phyloP scores from a whole-genome alignment of 495 filamentous ascomycete genomes.

The Xylaria cubensis region DNA sequence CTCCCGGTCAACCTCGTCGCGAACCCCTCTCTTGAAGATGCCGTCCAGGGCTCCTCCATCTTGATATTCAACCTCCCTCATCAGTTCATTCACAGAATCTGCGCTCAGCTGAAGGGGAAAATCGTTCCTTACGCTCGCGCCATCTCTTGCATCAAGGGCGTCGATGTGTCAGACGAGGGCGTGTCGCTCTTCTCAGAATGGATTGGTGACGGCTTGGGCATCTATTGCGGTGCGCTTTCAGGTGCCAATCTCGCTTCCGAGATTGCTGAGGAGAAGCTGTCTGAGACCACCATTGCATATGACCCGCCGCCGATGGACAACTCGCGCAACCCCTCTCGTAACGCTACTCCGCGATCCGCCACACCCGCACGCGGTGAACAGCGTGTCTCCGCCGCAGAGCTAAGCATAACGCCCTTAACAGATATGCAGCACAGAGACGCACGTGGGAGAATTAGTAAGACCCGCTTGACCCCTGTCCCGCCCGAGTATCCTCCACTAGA shows the following conservation, averaged over 20 bases:
- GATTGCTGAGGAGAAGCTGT: slow-evolving; percentile 94
- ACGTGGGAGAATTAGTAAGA: slow-evolving; percentile 64
- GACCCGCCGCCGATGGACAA: slow-evolving; percentile 85
- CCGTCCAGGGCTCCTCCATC: slow-evolving; percentile 82
- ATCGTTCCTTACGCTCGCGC: slow-evolving; percentile 91
- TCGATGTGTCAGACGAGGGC: slow-evolving; percentile 83
- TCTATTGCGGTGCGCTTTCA: slow-evolving; percentile 96
- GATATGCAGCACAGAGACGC: slow-evolving; percentile 66
- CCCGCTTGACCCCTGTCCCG: slow-evolving; percentile 75
- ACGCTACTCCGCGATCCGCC: slow-evolving; percentile 66
- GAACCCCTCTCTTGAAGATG: slow-evolving; percentile 82
- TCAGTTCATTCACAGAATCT: slow-evolving; percentile 92
- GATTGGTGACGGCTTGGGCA: slow-evolving; percentile 86
- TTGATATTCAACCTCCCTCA: slow-evolving; percentile 98
- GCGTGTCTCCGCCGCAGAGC: slow-evolving; percentile 59
- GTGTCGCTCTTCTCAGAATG: slow-evolving; percentile 91
- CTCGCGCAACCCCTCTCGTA: slow-evolving; percentile 72
- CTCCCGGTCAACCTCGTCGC: slow-evolving; percentile 89
- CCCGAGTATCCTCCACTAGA: slow-evolving; percentile 80
- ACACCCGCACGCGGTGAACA: slow-evolving; percentile 51
- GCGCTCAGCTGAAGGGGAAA: slow-evolving; percentile 82
- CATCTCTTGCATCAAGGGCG: slow-evolving; percentile 97
- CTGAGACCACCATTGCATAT: slow-evolving; percentile 95
- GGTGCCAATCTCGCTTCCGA: slow-evolving; percentile 97
- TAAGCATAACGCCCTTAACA: slow-evolving; percentile 57